These are phyloP conservation scores for Rhododendron kiyosumense DNA, from an alignment of 148 eudicot genomes.

Conservation along the genomic window DNA sequence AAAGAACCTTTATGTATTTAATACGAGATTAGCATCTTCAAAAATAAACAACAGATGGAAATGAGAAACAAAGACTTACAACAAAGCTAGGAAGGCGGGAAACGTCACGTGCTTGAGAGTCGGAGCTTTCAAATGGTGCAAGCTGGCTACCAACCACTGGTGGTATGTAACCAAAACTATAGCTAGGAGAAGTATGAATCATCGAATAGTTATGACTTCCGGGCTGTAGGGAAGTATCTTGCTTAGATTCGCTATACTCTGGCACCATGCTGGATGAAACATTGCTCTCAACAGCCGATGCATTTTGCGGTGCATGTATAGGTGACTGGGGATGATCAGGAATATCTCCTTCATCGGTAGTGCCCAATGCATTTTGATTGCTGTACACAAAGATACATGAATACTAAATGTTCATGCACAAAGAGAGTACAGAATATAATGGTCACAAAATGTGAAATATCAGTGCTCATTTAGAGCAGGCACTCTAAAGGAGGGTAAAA, in stretches of 20 bases:
- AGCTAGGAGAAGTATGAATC: slow-evolving; percentile 42
- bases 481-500: background rate
- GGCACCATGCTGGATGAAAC: slow-evolving; percentile 36
- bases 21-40: background rate
- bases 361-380: slow-evolving; percentile 36
- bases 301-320: slow-evolving; percentile 30
- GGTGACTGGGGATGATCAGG: slow-evolving; percentile 41
- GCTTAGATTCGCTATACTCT: slow-evolving; percentile 47
- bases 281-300: slow-evolving; percentile 35
- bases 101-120: slow-evolving; percentile 55
- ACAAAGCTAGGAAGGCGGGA: slow-evolving; percentile 57
- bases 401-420: background rate
- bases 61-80: slow-evolving; percentile 43
- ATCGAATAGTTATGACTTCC: slow-evolving; percentile 40
- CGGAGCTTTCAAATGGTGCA: slow-evolving; percentile 56
- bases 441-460: background rate
- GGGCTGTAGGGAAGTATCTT: slow-evolving; percentile 32
- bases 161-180: slow-evolving; percentile 57
- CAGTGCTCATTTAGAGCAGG: background rate
- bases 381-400: slow-evolving; percentile 23
- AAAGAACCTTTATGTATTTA: background rate
- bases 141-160: slow-evolving; percentile 47
- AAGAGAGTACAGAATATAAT: background rate
- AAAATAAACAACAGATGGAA: background rate
- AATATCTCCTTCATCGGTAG: slow-evolving; percentile 47